Conservation (phyloP, 257 asterid species). For the Solanum gandarillasii region DNA sequence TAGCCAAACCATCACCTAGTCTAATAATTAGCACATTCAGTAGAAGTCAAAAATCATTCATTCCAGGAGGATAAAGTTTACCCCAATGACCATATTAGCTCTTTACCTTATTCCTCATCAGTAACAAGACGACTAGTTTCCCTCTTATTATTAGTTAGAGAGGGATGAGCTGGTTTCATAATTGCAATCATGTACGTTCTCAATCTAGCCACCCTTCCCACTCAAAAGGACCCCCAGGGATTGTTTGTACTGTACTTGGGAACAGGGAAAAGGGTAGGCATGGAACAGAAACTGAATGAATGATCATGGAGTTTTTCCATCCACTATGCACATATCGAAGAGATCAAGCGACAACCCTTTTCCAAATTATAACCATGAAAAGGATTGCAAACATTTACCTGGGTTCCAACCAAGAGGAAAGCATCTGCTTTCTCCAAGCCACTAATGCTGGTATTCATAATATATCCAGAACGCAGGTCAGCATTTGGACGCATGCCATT, state of each 20-base stretch:
- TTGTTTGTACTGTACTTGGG: background rate
- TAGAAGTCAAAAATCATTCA: background rate
- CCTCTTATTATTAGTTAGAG: background rate
- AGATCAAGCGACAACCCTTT: background rate
- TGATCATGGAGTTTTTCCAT: background rate
- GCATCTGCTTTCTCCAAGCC: slow-evolving; percentile 94
- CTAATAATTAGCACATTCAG: background rate
- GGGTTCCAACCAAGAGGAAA: slow-evolving; percentile 95
- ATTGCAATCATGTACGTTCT: background rate
- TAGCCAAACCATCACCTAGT: background rate
- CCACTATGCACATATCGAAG: background rate
- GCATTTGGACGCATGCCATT: slow-evolving; percentile 78
- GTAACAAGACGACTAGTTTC: background rate
- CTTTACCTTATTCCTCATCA: background rate
- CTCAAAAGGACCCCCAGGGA: background rate
- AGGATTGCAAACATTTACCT: slow-evolving; percentile 36
- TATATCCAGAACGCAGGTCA: slow-evolving; percentile 89
- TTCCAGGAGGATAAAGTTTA: background rate
- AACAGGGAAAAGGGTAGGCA: background rate
- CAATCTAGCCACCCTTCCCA: background rate
- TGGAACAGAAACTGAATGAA: background rate
- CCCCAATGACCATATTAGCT: background rate
- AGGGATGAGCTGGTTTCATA: background rate
- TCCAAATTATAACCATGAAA: background rate
- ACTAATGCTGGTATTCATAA: slow-evolving; percentile 84